Percentiles rank a stretch among this genome's conserved stretches.
phyloP scores from a whole-genome alignment of 495 filamentous ascomycete genomes.

The Aspergillus nanangensis region DNA sequence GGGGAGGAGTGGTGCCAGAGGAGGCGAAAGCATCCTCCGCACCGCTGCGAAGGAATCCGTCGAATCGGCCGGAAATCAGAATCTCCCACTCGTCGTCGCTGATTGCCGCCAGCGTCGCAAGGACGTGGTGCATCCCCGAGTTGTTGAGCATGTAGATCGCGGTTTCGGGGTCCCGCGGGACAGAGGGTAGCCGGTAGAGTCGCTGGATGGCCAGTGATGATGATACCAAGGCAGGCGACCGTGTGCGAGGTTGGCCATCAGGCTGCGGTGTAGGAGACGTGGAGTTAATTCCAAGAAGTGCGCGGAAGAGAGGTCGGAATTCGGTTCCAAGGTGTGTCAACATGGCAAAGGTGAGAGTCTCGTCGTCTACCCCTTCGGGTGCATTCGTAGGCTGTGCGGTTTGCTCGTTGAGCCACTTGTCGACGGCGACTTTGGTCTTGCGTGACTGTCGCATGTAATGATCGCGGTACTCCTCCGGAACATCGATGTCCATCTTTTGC shows the following conservation, averaged over 20 bases:
- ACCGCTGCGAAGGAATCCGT: conserved; percentile 95
- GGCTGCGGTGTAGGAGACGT: conserved; percentile 38
- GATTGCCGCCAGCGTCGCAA: conserved; percentile 83
- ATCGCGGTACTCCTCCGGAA: conserved; percentile 83
- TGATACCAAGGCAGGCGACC: conserved; percentile 64
- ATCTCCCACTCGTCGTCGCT: conserved; percentile 93
- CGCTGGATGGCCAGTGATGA: conserved; percentile 75
- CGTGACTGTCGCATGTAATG: conserved; percentile 85
- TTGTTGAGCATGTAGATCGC: conserved; percentile 88
- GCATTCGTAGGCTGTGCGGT: conserved; percentile 65
- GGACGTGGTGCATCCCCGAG: conserved; percentile 73
- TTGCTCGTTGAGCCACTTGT: conserved; percentile 79
- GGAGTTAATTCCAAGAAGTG: conserved; percentile 66
- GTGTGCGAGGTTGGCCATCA: conserved; percentile 48
- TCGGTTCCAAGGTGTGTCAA: conserved; percentile 75
- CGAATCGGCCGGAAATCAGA: conserved; percentile 90
- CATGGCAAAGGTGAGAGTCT: conserved; percentile 89
- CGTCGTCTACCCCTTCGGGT: conserved; percentile 84
- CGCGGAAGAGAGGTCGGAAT: conserved; percentile 73
- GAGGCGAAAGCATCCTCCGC: conserved; percentile 54
- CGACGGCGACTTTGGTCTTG: conserved; percentile 78
- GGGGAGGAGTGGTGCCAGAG: conserved; percentile 12
- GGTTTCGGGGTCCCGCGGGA: conserved; percentile 77
- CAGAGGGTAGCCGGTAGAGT: conserved; percentile 67
- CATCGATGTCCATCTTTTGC: conserved; percentile 83